Evolutionary conservation across 2,329 filamentous ascomycete species (phyloP).

Genomic region (Zasmidium citrigriseum): DNA sequence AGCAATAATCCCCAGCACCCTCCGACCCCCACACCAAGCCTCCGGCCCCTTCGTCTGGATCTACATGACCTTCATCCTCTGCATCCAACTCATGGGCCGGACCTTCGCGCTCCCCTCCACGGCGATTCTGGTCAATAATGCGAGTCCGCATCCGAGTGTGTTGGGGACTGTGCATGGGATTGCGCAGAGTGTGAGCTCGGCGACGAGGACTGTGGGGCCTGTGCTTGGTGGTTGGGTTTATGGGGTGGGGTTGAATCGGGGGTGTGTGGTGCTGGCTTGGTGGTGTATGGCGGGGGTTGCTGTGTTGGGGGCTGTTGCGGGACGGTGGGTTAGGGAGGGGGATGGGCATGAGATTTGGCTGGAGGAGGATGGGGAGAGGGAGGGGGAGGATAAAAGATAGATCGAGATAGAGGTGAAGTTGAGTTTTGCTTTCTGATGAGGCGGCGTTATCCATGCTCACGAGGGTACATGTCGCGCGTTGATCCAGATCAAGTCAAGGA

Average conservation of each 20-base stretch:
- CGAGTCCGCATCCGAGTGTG: conserved; percentile 57
- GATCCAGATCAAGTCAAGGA: background rate
- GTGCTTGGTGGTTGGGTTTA: conserved; percentile 55
- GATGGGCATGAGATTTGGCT: conserved; percentile 61
- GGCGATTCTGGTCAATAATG: conserved; percentile 63
- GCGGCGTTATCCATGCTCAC: background rate
- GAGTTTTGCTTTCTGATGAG: background rate
- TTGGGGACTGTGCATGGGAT: conserved; percentile 61
- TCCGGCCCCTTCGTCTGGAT: conserved; percentile 45
- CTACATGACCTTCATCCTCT: conserved; percentile 42
- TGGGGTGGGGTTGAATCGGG: conserved; percentile 53
- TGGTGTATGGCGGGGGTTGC: conserved; percentile 58
- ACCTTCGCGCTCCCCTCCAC: conserved; percentile 58
- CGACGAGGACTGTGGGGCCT: conserved; percentile 57
- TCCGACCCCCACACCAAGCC: conserved; percentile 41
- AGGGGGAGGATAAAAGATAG: background rate
- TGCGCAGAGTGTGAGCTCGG: conserved; percentile 57
- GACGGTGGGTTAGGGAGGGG: conserved; percentile 63
- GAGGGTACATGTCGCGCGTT: background rate
- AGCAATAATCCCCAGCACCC: conserved; percentile 42
- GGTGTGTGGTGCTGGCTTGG: conserved; percentile 59
- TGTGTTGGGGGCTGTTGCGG: conserved; percentile 57
- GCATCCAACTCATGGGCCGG: conserved; percentile 48
- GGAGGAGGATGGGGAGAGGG: conserved; percentile 45
- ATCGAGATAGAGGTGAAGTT: background rate